These are phyloP conservation scores for Ramalina peruviana DNA, from an alignment of 495 filamentous ascomycete genomes.

Conservation along the genomic window DNA sequence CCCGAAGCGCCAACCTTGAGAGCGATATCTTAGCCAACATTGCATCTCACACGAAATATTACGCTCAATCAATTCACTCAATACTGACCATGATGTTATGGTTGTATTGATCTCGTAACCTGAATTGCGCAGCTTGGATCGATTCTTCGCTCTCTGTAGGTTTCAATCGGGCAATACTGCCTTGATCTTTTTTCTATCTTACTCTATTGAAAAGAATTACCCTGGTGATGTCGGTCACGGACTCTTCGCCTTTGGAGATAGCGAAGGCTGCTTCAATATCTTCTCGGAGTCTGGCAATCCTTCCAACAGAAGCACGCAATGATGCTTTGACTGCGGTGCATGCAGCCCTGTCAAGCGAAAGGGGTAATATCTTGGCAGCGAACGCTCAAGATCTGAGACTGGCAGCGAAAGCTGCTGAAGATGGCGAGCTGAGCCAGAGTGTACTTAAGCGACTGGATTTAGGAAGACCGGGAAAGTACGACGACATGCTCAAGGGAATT, in stretches of 20 bases:
- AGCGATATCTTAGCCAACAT: too few relatives aligned
- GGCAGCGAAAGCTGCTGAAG: slow-evolving; percentile 55
- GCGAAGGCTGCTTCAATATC: slow-evolving; percentile 56
- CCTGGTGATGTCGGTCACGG: slow-evolving; percentile 57
- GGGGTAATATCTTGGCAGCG: slow-evolving; percentile 65
- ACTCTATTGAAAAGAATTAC: too few relatives aligned
- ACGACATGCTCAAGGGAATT: slow-evolving; percentile 95
- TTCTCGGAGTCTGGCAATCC: slow-evolving; percentile 52
- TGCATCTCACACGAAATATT: too few relatives aligned
- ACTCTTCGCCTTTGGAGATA: slow-evolving; percentile 49
- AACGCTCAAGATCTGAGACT: slow-evolving; percentile 68
- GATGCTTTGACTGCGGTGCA: slow-evolving; percentile 74
- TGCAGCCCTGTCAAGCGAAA: slow-evolving; percentile 48
- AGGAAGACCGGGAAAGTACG: slow-evolving; percentile 74
- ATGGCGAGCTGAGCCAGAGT: slow-evolving; percentile 65
- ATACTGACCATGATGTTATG: too few relatives aligned
- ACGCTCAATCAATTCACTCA: too few relatives aligned
- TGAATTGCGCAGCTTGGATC: too few relatives aligned
- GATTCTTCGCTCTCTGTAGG: too few relatives aligned
- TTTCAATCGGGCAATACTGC: too few relatives aligned
- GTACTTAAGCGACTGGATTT: slow-evolving; percentile 86
- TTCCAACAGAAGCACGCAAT: slow-evolving; percentile 55
- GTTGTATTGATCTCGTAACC: too few relatives aligned
- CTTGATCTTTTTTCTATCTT: too few relatives aligned
- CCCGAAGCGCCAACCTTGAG: too few relatives aligned